phyloP scores from a whole-genome alignment of 225 moss, liverwort and hornwort species.

The Rhytidiadelphus loreus region DNA sequence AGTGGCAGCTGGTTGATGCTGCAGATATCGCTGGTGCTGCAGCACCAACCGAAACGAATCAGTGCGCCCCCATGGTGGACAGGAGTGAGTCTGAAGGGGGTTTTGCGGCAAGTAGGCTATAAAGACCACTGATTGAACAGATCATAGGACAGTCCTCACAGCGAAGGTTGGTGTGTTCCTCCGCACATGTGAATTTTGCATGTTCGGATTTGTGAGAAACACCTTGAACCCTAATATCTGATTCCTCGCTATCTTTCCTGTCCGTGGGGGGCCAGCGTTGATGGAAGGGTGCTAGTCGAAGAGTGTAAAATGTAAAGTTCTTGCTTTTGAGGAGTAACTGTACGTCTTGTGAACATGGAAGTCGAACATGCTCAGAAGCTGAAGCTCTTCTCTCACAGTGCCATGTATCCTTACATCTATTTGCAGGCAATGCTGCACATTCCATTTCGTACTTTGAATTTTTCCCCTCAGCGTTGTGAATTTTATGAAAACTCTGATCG shows the following conservation, averaged over 20 bases:
- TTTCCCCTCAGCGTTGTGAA: background rate
- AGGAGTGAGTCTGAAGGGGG: slow-evolving; percentile 11
- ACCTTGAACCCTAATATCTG: background rate
- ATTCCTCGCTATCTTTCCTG: background rate
- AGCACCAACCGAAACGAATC: background rate
- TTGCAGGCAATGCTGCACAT: background rate
- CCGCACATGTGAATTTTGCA: background rate
- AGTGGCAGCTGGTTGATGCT: slow-evolving; percentile 1
- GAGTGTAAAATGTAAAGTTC: background rate
- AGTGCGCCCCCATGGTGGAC: slow-evolving; percentile 8
- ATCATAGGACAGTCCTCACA: background rate
- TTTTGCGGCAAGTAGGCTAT: slow-evolving; percentile 1
- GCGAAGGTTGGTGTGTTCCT: background rate
- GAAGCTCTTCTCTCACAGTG: background rate
- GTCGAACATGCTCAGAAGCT: background rate
- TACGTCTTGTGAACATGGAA: background rate
- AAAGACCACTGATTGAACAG: background rate
- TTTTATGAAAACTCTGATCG: background rate
- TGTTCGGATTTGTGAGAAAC: background rate
- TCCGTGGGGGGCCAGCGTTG: background rate
- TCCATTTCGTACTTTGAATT: background rate
- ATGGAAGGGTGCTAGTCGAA: background rate
- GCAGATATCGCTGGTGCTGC: background rate
- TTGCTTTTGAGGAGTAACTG: background rate
- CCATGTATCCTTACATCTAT: background rate